Base-by-base conservation (phyloP, 2,329 filamentous ascomycete genomes). In the Fonsecaea monophora region DNA sequence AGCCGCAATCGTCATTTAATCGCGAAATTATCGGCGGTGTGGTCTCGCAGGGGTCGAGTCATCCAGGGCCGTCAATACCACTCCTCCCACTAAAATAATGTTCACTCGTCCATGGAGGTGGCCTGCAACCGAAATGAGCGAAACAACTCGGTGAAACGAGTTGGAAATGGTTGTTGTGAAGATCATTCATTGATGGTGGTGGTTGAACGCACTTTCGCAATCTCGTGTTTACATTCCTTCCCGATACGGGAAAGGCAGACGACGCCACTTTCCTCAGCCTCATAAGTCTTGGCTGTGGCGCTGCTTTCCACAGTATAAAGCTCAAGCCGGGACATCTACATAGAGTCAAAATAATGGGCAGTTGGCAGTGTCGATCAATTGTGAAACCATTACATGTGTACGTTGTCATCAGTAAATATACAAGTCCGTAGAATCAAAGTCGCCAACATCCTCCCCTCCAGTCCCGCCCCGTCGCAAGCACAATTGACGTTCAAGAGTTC, bases 211-310 rank as follows among this genome's bases (percentile, higher is more conserved):
- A 50, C 18, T 50, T 50, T 42, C 35, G 40, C 18, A 12, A 50
- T 50, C 45, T 42, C 21, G 35, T 58, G 55, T 58, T 58, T 58
- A 58, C 55, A 58, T 58, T 58, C 55, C 18, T 58, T n/a, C 35
- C 35, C 55, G 4, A 58, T 40, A 15, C 18, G 55, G 40, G 32
- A 21, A 58, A 40, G 13, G 5, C 10, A 8, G 30, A 21, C 13
- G 2, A 10, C 7, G 45, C 45, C 45, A 50, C 45, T 25, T 50
- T 50, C 12, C 6, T 12, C 45, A 45, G 40, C 40, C 40, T 18
- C 40, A 45, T 8, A 10, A 50, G 45, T 12, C 18, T 50, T 25
- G 45, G 18, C n/a, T 25, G 45, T 50, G 45, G 42, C 45, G 45
- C 40, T 38, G 1, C 1, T 38, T 38, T 38, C 37, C 4, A 8